Conservation (phyloP, 345 rosid species). For the Abelmoschus esculentus region DNA sequence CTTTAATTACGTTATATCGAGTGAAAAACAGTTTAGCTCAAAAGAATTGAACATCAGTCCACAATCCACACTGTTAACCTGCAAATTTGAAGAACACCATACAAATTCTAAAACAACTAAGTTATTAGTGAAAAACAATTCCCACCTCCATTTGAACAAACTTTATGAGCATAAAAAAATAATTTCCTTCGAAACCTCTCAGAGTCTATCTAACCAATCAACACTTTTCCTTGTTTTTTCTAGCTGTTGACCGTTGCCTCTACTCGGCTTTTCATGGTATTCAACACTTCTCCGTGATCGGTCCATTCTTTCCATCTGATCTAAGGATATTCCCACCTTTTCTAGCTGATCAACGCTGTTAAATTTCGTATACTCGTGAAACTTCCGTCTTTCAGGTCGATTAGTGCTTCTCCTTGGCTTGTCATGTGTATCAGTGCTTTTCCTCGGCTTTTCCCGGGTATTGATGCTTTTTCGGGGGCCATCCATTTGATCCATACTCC, state of each 20-base stretch:
- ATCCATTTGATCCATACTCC: conserved; percentile 4
- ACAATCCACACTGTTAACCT: neutral
- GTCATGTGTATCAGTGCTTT: conserved; percentile 7
- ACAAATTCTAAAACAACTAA: neutral
- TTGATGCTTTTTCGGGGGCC: conserved; percentile 25
- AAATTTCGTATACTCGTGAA: conserved; percentile 54
- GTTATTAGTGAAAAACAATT: no score
- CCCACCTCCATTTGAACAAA: neutral
- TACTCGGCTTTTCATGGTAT: conserved; percentile 65
- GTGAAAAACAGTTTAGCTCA: neutral
- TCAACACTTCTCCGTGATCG: conserved; percentile 91
- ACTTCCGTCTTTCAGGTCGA: conserved; percentile 33
- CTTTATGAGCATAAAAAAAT: neutral
- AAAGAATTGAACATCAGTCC: neutral
- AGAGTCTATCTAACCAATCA: conserved; percentile 55
- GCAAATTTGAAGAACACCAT: neutral
- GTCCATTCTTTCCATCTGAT: conserved; percentile 80
- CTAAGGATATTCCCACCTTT: conserved; percentile 34
- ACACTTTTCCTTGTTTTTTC: conserved; percentile 82
- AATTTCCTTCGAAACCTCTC: conserved; percentile 4
- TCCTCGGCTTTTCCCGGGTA: conserved; percentile 13
- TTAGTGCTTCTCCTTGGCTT: conserved; percentile 26
- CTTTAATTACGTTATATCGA: conserved; percentile 11
- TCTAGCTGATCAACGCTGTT: conserved; percentile 38
- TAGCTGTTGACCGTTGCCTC: conserved; percentile 42